Conservation (phyloP, 768 basidiomycete genomes). For the Podaxis mareebaensis region DNA sequence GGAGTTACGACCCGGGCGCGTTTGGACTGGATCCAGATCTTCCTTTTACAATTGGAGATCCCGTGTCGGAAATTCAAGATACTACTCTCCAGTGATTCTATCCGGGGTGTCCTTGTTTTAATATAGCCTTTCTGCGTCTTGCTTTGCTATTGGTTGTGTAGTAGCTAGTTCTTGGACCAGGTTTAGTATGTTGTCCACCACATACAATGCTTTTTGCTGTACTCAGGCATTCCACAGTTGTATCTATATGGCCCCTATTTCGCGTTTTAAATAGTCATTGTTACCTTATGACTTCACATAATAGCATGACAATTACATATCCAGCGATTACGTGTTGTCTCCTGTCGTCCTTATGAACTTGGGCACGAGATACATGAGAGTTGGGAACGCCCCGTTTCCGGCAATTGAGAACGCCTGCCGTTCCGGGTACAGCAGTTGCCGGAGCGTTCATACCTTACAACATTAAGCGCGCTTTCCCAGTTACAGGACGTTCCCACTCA, state of each 20-base stretch:
- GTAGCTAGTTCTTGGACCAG: constrained; percentile 10
- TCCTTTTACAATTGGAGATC: constrained; percentile 61
- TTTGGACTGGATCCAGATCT: constrained; percentile 80
- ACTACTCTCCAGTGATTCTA: constrained; percentile 24
- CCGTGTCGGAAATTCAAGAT: constrained; percentile 37
- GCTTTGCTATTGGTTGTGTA: constrained; percentile 4
- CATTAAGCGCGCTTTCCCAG: constrained; percentile 6
- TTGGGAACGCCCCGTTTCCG: background rate
- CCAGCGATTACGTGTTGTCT: no score
- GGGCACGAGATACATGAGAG: background rate
- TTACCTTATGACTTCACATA: background rate
- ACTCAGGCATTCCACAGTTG: constrained; percentile 1
- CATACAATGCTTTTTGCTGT: background rate
- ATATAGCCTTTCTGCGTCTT: constrained; percentile 13
- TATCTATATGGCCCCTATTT: constrained; percentile 7
- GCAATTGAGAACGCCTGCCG: background rate
- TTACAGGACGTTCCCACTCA: background rate
- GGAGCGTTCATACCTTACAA: background rate
- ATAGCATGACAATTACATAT: background rate
- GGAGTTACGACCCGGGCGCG: constrained; percentile 69
- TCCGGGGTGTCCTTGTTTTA: constrained; percentile 7
- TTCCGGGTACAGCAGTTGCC: constrained; percentile 3
- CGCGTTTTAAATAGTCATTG: background rate
- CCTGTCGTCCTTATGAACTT: background rate
- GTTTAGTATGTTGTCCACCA: constrained; percentile 7